Base-by-base conservation (phyloP, 495 filamentous ascomycete genomes). In the Talaromyces nanjingensis region DNA sequence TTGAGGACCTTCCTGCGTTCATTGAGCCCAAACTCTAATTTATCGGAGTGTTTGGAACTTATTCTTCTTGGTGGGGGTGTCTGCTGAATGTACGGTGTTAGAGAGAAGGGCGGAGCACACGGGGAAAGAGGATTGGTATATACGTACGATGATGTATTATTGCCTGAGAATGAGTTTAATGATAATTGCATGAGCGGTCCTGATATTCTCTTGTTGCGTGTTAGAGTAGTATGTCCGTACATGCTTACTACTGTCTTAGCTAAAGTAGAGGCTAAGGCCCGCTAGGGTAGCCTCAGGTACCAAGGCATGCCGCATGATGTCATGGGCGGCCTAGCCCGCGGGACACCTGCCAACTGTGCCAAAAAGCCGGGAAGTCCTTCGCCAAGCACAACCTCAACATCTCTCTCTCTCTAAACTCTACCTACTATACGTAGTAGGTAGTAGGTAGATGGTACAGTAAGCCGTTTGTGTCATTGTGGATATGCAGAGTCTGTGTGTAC, bases 1-100 rank as follows among this genome's bases (percentile, higher is more conserved):
- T 79, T 6, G 70, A 72, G 25, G 75, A 77, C 18, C 75, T 81
- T 65, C 78, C 78, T 68, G 71, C 70, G 12, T 20, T 18, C 45
- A 16, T 62, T 24, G 60, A 62, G 29, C 6, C 42, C 4, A 53
- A 54, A 20, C 24, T 52, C 4, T 54, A 62, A 53, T 45, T 12
- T 9, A 16, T 25, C 27, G 24, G 25, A 4, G 4, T n/a, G 24
- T 20, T 31, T 18, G 18, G 6, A 9, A 22, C 34, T 59, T n/a
- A 16, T 34, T 33, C 14, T 34, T 37, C 7, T 9, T 34, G 56
- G 27, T 24, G 22, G 53, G 12, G 24, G 14, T 55, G 52, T 25
- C 5, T 20, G 8, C 49, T 54, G 18, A 20, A 11, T 2, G 49
- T 54, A 25, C 18, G 53, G 27, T 25, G 53, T 56, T 56, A 14